Evolutionary conservation across 2,329 filamentous ascomycete genomes (phyloP).

Genomic region (Xylariomycetidae sp.): DNA sequence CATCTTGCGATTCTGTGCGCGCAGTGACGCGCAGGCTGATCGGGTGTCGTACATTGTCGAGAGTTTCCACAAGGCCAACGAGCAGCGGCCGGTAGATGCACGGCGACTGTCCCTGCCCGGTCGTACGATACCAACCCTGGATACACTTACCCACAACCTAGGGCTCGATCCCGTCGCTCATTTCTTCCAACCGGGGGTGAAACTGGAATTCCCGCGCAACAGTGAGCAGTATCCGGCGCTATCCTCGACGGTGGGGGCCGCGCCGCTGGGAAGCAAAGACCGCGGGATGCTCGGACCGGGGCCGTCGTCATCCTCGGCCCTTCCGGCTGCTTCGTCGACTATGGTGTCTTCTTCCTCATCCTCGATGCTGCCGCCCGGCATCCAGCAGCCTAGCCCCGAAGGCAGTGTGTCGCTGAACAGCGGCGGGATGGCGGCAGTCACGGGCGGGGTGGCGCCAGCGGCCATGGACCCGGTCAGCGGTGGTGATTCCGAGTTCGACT

Average conservation of each 20-base stretch:
- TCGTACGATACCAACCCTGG: slow-evolving; percentile 21
- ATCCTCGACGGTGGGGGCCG: slow-evolving; percentile 5
- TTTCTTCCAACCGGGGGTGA: slow-evolving; percentile 17
- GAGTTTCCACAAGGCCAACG: slow-evolving; percentile 39
- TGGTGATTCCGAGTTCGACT: slow-evolving; percentile 30
- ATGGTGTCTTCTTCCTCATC: slow-evolving; percentile 7
- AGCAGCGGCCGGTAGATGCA: slow-evolving; percentile 17
- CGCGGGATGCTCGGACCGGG: too few species aligned
- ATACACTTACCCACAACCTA: slow-evolving; percentile 20
- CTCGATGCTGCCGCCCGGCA: slow-evolving; percentile 16
- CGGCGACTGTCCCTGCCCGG: slow-evolving; percentile 20
- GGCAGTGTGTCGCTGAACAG: slow-evolving; percentile 21
- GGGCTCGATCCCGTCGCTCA: slow-evolving; percentile 22
- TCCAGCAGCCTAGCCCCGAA: slow-evolving; percentile 27
- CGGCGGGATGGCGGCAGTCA: slow-evolving; percentile 12
- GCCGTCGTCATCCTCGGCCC: not conserved
- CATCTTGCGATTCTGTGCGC: slow-evolving; percentile 43
- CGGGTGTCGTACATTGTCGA: slow-evolving; percentile 44
- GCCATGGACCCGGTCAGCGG: slow-evolving; percentile 19
- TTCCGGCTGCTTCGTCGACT: too few species aligned
- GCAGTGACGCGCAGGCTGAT: slow-evolving; percentile 41
- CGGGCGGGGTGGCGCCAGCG: slow-evolving; percentile 14
- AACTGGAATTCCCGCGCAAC: not conserved
- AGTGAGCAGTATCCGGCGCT: not conserved
- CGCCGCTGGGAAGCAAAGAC: too few species aligned